Percentiles rank a stretch among this genome's conserved stretches.
Conservation (phyloP, 108 stramenopile genomes). For the Skeletonema potamos region DNA sequence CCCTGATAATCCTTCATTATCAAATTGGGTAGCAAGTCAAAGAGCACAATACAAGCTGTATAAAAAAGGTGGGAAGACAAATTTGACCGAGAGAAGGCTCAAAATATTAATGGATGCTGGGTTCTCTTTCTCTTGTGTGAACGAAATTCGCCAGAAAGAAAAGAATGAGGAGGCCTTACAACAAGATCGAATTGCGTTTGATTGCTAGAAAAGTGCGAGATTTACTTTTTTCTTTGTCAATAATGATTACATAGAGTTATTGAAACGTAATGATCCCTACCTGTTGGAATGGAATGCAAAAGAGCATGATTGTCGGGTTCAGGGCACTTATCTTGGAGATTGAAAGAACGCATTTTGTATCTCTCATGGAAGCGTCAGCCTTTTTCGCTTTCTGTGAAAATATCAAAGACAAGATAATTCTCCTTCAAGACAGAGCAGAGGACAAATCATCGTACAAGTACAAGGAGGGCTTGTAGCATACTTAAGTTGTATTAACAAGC, state of each 20-base stretch:
- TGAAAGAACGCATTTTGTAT: neutral
- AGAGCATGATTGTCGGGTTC: conserved; percentile 2
- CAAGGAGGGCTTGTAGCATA: neutral
- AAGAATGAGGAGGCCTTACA: conserved; percentile 38
- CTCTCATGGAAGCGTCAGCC: conserved; percentile 20
- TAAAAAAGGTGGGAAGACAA: conserved; percentile 25
- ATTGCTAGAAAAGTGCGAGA: conserved; percentile 38
- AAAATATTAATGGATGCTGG: conserved; percentile 35
- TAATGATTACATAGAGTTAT: conserved; percentile 14
- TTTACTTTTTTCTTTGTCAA: conserved; percentile 18
- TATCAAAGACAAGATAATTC: conserved; percentile 3
- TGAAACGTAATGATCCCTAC: conserved; percentile 21
- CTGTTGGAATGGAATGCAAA: conserved; percentile 28
- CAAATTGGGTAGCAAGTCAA: conserved; percentile 41
- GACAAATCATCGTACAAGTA: too few species aligned
- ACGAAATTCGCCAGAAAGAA: conserved; percentile 24
- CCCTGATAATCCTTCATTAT: conserved; percentile 36
- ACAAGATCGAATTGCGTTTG: conserved; percentile 30
- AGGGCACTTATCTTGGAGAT: neutral
- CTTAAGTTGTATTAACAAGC: neutral
- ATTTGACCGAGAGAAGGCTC: conserved; percentile 36
- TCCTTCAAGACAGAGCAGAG: conserved; percentile 1
- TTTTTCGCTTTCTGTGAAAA: conserved; percentile 8
- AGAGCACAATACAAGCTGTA: conserved; percentile 42
- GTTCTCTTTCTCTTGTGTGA: conserved; percentile 31